These are phyloP conservation scores for Wallacemonas rigidus DNA, from an alignment of 208 protist species.

Conservation along the genomic window DNA sequence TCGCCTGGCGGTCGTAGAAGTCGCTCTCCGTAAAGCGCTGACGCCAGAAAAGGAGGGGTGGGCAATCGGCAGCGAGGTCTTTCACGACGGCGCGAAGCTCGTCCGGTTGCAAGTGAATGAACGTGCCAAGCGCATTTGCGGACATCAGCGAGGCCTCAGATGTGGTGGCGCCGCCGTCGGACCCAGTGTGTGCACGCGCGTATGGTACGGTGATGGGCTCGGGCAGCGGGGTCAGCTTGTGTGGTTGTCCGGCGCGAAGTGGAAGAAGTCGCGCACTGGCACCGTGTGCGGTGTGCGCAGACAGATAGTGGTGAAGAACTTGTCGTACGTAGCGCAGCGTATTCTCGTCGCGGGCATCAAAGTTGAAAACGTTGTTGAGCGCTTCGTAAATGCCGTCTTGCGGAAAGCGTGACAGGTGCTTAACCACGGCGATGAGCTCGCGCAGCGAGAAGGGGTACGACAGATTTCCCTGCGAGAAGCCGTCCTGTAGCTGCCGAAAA, in stretches of 20 bases:
- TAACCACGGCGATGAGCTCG: slow-evolving; percentile 94
- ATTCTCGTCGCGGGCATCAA: slow-evolving; percentile 77
- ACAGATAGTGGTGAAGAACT: slow-evolving; percentile 53
- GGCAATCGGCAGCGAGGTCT: background rate
- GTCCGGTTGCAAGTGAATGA: background rate
- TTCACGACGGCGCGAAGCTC: background rate
- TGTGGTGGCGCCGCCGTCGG: background rate
- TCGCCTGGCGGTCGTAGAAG: slow-evolving; percentile 11
- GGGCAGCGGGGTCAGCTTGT: slow-evolving; percentile 26
- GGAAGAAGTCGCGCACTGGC: slow-evolving; percentile 53
- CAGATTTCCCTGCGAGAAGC: slow-evolving; percentile 86
- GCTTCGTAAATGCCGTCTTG: slow-evolving; percentile 83
- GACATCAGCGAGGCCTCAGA: background rate
- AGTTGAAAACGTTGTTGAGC: slow-evolving; percentile 88
- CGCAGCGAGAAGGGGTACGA: slow-evolving; percentile 92
- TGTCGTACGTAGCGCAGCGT: slow-evolving; percentile 71
- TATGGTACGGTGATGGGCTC: slow-evolving; percentile 29
- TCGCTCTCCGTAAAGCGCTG: slow-evolving; percentile 10
- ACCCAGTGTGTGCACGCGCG: slow-evolving; percentile 9
- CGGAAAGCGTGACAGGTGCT: slow-evolving; percentile 90
- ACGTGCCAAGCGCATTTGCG: slow-evolving; percentile 17
- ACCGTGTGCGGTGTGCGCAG: slow-evolving; percentile 38
- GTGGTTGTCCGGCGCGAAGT: slow-evolving; percentile 37
- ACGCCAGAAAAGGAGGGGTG: slow-evolving; percentile 1
- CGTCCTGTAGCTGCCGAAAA: slow-evolving; percentile 75